Base-by-base conservation (phyloP, 371 early-diverging fungal genomes). In the Batrachochytrium dendrobatidis region DNA sequence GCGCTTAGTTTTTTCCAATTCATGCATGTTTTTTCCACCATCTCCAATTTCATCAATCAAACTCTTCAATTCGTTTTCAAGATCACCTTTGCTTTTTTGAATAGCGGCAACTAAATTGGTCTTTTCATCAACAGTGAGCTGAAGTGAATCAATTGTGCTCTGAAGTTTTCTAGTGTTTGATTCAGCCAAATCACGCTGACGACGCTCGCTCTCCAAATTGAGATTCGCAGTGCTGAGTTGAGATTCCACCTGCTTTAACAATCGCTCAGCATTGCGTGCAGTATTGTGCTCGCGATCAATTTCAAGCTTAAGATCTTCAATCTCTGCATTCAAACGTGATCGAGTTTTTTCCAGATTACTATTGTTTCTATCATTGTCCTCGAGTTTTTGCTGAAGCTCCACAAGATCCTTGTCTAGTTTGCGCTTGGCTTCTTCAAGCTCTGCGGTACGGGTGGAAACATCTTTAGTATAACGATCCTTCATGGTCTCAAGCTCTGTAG, bases 11-110 rank as follows among this genome's bases (percentile, higher is more conserved):
- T 84, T 83, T 61, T 88, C 86, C 30, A 89, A 77, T 50, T 88
- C 89, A 58, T 88, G 87, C 12, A 83, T 65, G 58, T 83, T 87
- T 63, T 80, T 77, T 32, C 88, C 87, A 20, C 83, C 87, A 48
- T 86, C 87, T 34, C 89, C 89, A 49, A 89, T 83, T 62, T 89
- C 87, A 62, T 86, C 79, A 57, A 87, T 83, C n/a, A 90, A 67
- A 25, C 75, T 71, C 28, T 83, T 77, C 26, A 90, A 77, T 60
- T 86, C 89, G 39, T 71, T 65, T 58, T 89, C 90, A 5, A 89
- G 73, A 53, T 85, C 86, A 25, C 67, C 62, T 70, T 89, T 88
- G 63, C 75, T 71, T 50, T 83, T 80, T 54, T 79, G 75, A 20
- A 88, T 56, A 7, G 63, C 67, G 6, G 63, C 54, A 10, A 85